A percentile compares a stretch with the other conserved stretches of the same genome.
Evolutionary conservation across 176 grass and related monocot genomes (phyloP).

Genomic region (Oryza nivara): DNA sequence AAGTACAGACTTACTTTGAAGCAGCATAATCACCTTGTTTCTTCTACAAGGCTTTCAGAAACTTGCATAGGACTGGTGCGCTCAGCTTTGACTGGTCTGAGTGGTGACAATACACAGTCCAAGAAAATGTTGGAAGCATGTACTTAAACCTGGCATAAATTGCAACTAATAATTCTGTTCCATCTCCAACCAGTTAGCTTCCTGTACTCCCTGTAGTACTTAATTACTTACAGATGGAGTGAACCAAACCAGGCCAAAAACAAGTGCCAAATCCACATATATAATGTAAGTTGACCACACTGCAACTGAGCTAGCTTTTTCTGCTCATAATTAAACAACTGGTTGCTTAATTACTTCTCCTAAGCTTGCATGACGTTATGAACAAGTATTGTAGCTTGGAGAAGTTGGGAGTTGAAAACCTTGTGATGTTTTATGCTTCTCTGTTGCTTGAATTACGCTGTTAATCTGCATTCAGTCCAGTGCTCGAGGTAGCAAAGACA

Average conservation of each 20-base stretch:
- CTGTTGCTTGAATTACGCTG: conserved; percentile 12
- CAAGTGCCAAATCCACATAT: not conserved
- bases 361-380: not conserved
- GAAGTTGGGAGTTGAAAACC: not conserved
- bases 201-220: not conserved
- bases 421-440: not conserved
- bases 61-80: conserved; percentile 10
- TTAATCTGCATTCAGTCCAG: not conserved
- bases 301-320: not conserved
- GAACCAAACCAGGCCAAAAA: not conserved
- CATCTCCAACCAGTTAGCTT: not conserved
- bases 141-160: not conserved
- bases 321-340: no score
- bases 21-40: not conserved
- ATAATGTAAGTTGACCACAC: not conserved
- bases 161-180: not conserved
- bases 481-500: conserved; percentile 1
- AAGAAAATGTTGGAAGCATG: not conserved
- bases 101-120: not conserved
- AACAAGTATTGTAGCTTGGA: not conserved
- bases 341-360: conserved; percentile 2
- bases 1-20: not conserved
- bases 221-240: not conserved
- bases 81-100: not conserved
- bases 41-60: not conserved